Conservation (phyloP, 768 basidiomycete genomes). For the Dacryopinax spathularia region DNA sequence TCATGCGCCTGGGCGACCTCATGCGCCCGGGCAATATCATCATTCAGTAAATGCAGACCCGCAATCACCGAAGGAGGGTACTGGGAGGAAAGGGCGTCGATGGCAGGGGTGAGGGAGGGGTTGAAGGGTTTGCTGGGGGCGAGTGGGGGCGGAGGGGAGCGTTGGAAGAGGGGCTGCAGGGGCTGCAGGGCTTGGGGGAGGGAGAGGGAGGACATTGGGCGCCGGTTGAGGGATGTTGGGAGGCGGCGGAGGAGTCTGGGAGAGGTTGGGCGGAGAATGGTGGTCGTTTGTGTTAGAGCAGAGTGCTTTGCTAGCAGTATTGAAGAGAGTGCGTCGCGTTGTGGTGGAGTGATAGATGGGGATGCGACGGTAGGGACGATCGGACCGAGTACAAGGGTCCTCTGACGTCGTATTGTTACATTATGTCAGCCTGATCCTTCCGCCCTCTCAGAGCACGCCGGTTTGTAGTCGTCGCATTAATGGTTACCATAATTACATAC, state of each 20-base stretch:
- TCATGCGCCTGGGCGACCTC: not conserved
- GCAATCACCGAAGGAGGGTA: not conserved
- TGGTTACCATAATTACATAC: not conserved
- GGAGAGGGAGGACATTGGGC: not conserved
- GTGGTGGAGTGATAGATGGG: not conserved
- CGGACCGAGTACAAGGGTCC: not conserved
- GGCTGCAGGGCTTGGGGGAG: not conserved
- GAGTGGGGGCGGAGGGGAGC: not conserved
- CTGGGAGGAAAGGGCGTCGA: not conserved
- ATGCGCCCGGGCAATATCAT: not conserved
- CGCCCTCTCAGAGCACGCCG: not conserved
- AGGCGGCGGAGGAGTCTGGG: not conserved
- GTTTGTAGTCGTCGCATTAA: not conserved
- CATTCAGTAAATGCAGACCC: not conserved
- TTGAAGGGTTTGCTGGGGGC: not conserved
- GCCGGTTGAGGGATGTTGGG: too few relatives aligned
- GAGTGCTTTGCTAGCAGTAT: not conserved
- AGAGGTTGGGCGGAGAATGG: not conserved
- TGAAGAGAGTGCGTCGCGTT: too few relatives aligned
- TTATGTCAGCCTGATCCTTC: not conserved
- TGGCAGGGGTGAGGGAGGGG: not conserved
- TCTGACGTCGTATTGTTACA: not conserved
- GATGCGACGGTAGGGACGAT: not conserved
- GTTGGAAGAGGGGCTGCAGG: not conserved
- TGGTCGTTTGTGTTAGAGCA: not conserved